Evolutionary conservation across 2,329 filamentous ascomycete species (phyloP), one percentile per base, ranked within the genome.

Genomic region (Colletotrichum sojae): DNA sequence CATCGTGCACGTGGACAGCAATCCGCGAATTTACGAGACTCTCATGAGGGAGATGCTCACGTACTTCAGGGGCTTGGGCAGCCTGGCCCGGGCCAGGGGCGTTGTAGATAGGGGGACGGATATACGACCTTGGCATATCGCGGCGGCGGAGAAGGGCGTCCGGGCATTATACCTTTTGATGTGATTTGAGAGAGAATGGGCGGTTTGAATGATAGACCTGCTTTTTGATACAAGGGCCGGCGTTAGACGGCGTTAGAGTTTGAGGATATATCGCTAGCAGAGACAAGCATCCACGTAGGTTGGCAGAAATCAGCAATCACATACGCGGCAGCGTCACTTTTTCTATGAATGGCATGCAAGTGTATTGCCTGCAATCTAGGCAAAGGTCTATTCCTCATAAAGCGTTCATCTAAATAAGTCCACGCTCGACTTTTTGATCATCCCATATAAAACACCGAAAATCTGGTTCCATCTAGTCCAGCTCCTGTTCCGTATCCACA

Each of bases 91-190:
- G 71, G 87, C 90, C 22, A 88, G 91, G 69, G 92, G 89, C 0
- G 82, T 91, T 74, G 82, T 90, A 75, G 86, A 89, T 74, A 79
- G 84, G 69, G 83, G 89, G 62, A 84, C 81, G 56, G 89, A 90
- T 75, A 85, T 90, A n/a, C 82, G 92, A 74, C 93, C 93, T 18
- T 94, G 93, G 91, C 93, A 95, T 83, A 83, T 95, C 69, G 91
- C 89, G 13, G 91, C 88, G 18, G 92, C 90, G 2, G 87, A 92
- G 78, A 91, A 91, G 79, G 91, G 88, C 2, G 89, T 90, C 4
- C 84, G 88, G 76, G 90, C 87, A 20, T 78, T 95, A 76, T 89
- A 90, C 78, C 82, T 88, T 75, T 79, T 91, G 74, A 87, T 91
- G 85, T 93, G 82, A 86, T 57, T 55, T 6, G 51, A 63, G 56